Percentiles rank a stretch among this genome's conserved stretches.
Evolutionary conservation across 202 grass and related monocot genomes (phyloP).

Genomic region (Setaria viridis): DNA sequence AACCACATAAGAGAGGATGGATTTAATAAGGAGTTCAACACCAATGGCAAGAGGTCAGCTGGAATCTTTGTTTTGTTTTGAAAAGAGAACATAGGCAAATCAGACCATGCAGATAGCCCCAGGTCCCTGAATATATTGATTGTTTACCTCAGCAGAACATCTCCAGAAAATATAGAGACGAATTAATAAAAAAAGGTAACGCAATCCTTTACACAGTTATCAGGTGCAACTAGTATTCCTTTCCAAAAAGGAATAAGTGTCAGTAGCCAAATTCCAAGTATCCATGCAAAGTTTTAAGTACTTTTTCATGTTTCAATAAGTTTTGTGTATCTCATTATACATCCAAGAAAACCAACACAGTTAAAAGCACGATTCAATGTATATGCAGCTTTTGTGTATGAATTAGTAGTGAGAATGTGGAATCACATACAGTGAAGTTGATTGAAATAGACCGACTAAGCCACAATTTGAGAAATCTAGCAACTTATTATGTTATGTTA

Average conservation of each 20-base stretch:
- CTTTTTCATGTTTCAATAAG: constrained; percentile 3
- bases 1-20: constrained; percentile 23
- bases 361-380: neutral
- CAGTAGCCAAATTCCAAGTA: neutral
- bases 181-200: constrained; percentile 30
- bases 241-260: neutral
- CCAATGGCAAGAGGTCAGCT: constrained; percentile 14
- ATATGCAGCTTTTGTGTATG: neutral
- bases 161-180: neutral
- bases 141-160: constrained; percentile 9
- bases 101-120: constrained; percentile 10
- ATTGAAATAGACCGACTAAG: constrained; percentile 1
- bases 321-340: neutral
- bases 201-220: neutral
- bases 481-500: neutral
- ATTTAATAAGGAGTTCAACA: constrained; percentile 32
- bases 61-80: constrained; percentile 25
- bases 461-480: constrained; percentile 14
- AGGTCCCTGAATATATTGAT: constrained; percentile 21
- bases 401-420: constrained; percentile 16
- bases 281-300: neutral
- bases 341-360: constrained; percentile 36
- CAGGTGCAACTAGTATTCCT: constrained; percentile 4
- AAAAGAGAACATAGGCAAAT: constrained; percentile 31
- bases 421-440: constrained; percentile 10